Percentiles rank a stretch among this genome's conserved stretches.
These are phyloP conservation scores for Blastocystis hominis DNA, from an alignment of 352 stramenopile species.

Conservation along the genomic window DNA sequence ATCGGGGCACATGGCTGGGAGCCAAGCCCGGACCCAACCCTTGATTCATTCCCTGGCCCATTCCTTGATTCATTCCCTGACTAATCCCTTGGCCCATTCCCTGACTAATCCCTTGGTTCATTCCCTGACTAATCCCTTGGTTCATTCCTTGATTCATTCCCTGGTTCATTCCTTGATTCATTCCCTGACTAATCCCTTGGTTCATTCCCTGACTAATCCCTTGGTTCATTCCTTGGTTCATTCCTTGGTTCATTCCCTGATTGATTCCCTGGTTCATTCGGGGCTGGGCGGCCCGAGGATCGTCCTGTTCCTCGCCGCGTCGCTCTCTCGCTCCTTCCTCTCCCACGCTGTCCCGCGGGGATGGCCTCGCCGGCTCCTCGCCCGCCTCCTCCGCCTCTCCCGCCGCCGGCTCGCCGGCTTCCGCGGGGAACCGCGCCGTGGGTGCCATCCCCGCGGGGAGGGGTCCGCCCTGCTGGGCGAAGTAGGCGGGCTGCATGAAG, in stretches of 20 bases:
- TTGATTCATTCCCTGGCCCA: background rate
- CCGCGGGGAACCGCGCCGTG: background rate
- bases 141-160: background rate
- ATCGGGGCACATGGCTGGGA: too few relatives aligned
- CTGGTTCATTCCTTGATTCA: background rate
- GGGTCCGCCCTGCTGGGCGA: background rate
- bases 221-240: background rate
- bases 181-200: background rate
- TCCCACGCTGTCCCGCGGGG: background rate
- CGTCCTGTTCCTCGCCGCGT: too few relatives aligned
- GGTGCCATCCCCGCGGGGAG: background rate
- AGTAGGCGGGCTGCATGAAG: background rate
- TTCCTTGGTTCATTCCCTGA: background rate
- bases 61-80: background rate
- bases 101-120: background rate
- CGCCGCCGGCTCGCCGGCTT: too few relatives aligned
- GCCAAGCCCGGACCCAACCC: background rate
- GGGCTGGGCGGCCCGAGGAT: too few relatives aligned
- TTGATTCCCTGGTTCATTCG: background rate
- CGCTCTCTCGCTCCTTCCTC: background rate
- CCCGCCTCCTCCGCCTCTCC: background rate
- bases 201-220: background rate
- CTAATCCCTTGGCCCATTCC: background rate
- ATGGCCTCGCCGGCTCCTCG: background rate
- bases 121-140: background rate